These are phyloP conservation scores for Helenozyma baotianmanensis DNA, from an alignment of 805 yeast species.

Conservation along the genomic window DNA sequence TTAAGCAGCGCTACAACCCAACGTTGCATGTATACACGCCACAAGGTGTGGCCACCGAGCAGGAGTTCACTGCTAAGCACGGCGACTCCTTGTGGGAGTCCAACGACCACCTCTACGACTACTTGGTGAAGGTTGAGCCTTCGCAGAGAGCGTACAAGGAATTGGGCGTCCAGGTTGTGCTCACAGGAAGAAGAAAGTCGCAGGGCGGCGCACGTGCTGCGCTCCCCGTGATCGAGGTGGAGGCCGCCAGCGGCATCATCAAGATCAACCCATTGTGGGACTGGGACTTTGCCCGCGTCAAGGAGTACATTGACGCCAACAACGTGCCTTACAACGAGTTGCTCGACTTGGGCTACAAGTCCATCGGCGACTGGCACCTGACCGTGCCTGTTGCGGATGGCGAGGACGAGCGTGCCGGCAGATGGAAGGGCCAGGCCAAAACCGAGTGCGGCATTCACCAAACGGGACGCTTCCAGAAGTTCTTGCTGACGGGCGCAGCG, in stretches of 20 bases:
- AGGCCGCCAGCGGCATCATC: slow-evolving; percentile 60
- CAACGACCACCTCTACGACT: slow-evolving; percentile 80
- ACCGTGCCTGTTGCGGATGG: slow-evolving; percentile 86
- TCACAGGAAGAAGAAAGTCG: slow-evolving; percentile 85
- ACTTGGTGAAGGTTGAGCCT: slow-evolving; percentile 88
- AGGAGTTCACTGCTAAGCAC: slow-evolving; percentile 59
- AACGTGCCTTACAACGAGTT: slow-evolving; percentile 83
- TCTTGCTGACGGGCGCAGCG: slow-evolving; percentile 24
- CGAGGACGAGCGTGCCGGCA: slow-evolving; percentile 93
- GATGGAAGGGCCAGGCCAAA: slow-evolving; percentile 91
- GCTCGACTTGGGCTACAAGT: slow-evolving; percentile 80
- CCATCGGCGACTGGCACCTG: slow-evolving; percentile 94
- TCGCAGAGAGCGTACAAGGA: slow-evolving; percentile 77
- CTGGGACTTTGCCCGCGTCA: slow-evolving; percentile 76
- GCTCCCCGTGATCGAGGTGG: slow-evolving; percentile 73
- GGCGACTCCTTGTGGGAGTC: slow-evolving; percentile 83
- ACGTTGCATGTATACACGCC: slow-evolving; percentile 69
- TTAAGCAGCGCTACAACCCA: slow-evolving; percentile 52
- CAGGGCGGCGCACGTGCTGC: slow-evolving; percentile 83
- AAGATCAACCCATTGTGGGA: slow-evolving; percentile 86
- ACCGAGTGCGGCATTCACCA: slow-evolving; percentile 96
- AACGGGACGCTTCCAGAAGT: slow-evolving; percentile 68
- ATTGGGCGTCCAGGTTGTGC: slow-evolving; percentile 71
- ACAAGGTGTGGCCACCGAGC: slow-evolving; percentile 46
- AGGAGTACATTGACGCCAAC: slow-evolving; percentile 60